Conservation (phyloP, 805 yeast genomes). For the Saccharomyces jurei region DNA sequence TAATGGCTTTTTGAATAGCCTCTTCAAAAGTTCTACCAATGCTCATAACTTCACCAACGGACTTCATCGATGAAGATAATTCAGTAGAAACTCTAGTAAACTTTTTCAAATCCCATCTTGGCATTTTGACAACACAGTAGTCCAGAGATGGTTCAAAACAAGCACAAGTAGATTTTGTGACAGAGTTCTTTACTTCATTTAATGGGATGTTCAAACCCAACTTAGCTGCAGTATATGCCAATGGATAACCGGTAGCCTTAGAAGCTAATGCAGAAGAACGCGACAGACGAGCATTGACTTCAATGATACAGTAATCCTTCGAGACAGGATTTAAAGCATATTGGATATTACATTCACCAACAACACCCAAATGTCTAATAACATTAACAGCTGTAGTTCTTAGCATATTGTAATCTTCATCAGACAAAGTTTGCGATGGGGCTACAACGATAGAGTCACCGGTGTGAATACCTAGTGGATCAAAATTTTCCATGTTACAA, state of each 20-base stretch:
- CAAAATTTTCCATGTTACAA: slow-evolving; percentile 98
- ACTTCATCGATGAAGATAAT: slow-evolving; percentile 91
- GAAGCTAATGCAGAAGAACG: slow-evolving; percentile 99
- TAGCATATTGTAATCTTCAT: slow-evolving; percentile 95
- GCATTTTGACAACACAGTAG: slow-evolving; percentile 94
- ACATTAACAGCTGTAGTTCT: slow-evolving; percentile 96
- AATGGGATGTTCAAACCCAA: slow-evolving; percentile 87
- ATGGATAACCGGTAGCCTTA: slow-evolving; percentile 96
- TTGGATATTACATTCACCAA: slow-evolving; percentile 98
- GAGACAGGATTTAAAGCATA: slow-evolving; percentile 91
- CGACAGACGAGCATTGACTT: slow-evolving; percentile 94
- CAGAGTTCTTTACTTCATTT: slow-evolving; percentile 86
- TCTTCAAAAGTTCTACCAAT: slow-evolving; percentile 97
- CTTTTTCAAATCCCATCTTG: slow-evolving; percentile 97
- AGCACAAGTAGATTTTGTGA: slow-evolving; percentile 88
- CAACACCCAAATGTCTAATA: slow-evolving; percentile 95
- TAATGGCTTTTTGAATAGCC: slow-evolving; percentile 93
- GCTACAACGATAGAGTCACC: slow-evolving; percentile 99
- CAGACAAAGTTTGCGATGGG: slow-evolving; percentile 94
- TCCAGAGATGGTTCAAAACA: slow-evolving; percentile 97
- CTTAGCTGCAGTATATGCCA: slow-evolving; percentile 97
- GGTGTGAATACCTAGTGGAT: slow-evolving; percentile 96
- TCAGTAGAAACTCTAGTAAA: slow-evolving; percentile 85
- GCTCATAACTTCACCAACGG: slow-evolving; percentile 98
- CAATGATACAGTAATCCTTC: slow-evolving; percentile 92